Evolutionary conservation across 768 basidiomycete genomes (phyloP), one percentile per base, ranked within the genome.

Genomic region (Dacryopinax primogenitus): DNA sequence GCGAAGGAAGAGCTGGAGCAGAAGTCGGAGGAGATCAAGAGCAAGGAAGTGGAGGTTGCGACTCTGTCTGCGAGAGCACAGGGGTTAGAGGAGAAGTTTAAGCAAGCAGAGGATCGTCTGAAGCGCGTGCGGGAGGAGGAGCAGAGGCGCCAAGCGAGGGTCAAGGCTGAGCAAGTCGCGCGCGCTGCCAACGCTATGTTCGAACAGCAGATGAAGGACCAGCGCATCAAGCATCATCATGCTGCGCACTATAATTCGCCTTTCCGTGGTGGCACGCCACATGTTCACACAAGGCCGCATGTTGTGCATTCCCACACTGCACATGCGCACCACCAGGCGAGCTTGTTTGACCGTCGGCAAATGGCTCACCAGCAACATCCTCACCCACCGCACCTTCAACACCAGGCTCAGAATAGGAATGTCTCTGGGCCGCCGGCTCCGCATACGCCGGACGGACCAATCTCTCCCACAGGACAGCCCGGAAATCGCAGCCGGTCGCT

Each of bases 71-170:
- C 79, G 35, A 84, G 86, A 62, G 84, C 87, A 47, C 81, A 83
- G 67, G 87, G 87, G 70, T 76, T 92, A 65, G 90, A 93, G 74
- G 85, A 86, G 61, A 81, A 77, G 69, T 79, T 92, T 35, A 78
- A 81, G 33, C 78, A 81, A 66, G 84, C 85, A 74, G 84, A 80
- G 75, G 83, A 83, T 21, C 51, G 51, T 21, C 4, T 58, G 26
- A 58, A 58, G 51, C 51, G 51, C 18, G 51, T 58, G 51, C 51
- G 51, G 26, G 51, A 58, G 51, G 51, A 58, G 30, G 51, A 58
- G 30, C 51, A 58, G 30, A 11, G 30, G 13, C 23, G 51, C 9
- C 51, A 58, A 30, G 51, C 51, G 4, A 13, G 51, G 4, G 32
- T 58, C 51, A 58, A 58, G 51, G 51, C 51, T 28, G 51, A 58